These are phyloP conservation scores for Protomyces pachydermus DNA, from an alignment of 1,139 yeast genomes.

Conservation along the genomic window DNA sequence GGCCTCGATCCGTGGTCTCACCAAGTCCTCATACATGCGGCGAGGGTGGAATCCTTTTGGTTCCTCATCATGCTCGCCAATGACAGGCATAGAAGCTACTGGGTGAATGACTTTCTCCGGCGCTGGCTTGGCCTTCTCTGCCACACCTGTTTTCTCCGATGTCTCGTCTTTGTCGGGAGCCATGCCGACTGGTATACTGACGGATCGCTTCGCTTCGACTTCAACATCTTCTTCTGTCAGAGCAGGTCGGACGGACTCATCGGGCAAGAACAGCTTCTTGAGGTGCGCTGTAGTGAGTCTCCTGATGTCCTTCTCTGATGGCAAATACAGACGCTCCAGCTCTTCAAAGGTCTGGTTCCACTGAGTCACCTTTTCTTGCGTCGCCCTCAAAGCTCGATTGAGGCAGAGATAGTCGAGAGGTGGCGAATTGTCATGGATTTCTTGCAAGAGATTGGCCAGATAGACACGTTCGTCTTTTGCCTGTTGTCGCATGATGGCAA, in stretches of 20 bases:
- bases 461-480: conserved; percentile 51
- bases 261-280: conserved; percentile 53
- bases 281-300: conserved; percentile 85
- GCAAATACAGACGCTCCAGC: conserved; percentile 74
- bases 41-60: conserved; percentile 25
- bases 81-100: conserved; percentile 6
- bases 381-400: conserved; percentile 61
- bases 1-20: not conserved
- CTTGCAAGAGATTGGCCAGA: conserved; percentile 48
- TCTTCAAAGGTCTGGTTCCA: conserved; percentile 86
- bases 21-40: conserved; percentile 10
- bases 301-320: conserved; percentile 90
- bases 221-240: not conserved
- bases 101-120: conserved; percentile 1
- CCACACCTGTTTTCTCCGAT: not conserved
- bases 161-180: not conserved
- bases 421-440: conserved; percentile 52
- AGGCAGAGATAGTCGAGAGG: conserved; percentile 66
- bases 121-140: not conserved
- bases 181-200: conserved; percentile 9
- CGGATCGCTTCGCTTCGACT: conserved; percentile 8
- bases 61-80: conserved; percentile 2
- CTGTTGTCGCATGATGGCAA: conserved; percentile 54
- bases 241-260: not conserved
- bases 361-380: conserved; percentile 75